Evolutionary conservation across 2,329 filamentous ascomycete genomes (phyloP).

Genomic region (Fusarium sp.): DNA sequence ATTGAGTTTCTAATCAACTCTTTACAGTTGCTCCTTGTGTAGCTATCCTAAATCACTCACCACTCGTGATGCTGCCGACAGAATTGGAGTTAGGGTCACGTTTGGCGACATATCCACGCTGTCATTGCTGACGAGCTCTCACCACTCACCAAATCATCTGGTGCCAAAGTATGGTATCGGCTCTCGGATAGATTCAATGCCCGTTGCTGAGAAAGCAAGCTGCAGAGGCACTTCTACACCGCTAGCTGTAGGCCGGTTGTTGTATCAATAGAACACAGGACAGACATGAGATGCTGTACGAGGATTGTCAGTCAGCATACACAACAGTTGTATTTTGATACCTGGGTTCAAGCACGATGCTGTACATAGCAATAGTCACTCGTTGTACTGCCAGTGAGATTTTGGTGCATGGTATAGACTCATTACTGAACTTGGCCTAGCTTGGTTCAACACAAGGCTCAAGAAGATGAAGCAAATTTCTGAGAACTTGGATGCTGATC

Average conservation of each 20-base stretch:
- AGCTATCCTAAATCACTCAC: background rate
- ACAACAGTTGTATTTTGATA: too few relatives aligned
- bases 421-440: too few relatives aligned
- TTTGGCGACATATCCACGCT: background rate
- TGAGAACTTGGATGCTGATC: too few relatives aligned
- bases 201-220: background rate
- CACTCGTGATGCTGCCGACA: background rate
- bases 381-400: background rate
- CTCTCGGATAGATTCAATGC: background rate
- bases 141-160: background rate
- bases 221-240: background rate
- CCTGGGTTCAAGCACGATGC: background rate
- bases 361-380: too few relatives aligned
- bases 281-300: background rate
- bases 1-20: background rate
- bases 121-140: background rate
- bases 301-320: accelerated
- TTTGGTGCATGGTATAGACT: background rate
- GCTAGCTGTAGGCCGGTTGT: background rate
- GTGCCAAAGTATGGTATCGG: accelerated
- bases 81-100: background rate
- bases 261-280: too few relatives aligned
- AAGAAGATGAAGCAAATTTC: too few relatives aligned
- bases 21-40: background rate
- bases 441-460: too few relatives aligned